Evolutionary conservation across 2,329 filamentous ascomycete genomes (phyloP).

Genomic region (Sporothrix pallida): DNA sequence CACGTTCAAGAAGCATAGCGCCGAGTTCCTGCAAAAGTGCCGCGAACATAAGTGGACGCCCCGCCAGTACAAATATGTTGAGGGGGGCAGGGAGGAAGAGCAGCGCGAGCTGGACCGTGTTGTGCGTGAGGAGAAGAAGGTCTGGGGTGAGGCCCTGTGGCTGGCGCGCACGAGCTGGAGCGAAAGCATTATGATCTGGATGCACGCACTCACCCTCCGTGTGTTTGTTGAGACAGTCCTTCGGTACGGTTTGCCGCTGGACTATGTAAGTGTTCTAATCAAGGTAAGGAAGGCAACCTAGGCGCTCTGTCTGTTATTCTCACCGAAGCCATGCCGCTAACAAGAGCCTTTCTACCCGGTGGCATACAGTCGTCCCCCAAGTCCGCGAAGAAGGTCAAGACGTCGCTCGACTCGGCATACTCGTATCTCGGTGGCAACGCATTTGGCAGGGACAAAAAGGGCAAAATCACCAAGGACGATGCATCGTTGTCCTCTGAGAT

Average conservation of each 20-base stretch:
- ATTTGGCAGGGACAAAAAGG: constrained; percentile 91
- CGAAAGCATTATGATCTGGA: constrained; percentile 94
- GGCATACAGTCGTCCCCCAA: constrained; percentile 76
- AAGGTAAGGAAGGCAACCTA: constrained; percentile 66
- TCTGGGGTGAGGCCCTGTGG: constrained; percentile 89
- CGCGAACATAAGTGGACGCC: constrained; percentile 94
- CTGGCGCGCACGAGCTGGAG: constrained; percentile 92
- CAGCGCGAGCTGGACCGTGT: constrained; percentile 83
- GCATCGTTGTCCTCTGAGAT: constrained; percentile 79
- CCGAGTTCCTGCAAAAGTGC: constrained; percentile 89
- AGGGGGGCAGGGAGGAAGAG: constrained; percentile 89
- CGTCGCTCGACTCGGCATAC: constrained; percentile 81
- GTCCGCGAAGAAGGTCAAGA: constrained; percentile 76
- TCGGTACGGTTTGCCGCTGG: constrained; percentile 87
- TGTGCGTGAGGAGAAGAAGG: constrained; percentile 82
- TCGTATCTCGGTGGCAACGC: constrained; percentile 95
- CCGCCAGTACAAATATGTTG: constrained; percentile 89
- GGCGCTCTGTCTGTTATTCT: too few relatives aligned
- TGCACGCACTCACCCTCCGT: constrained; percentile 86
- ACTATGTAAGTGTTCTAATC: constrained; percentile 84
- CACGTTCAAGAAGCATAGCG: constrained; percentile 87
- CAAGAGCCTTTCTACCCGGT: too few relatives aligned
- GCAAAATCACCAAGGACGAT: constrained; percentile 89
- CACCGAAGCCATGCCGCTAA: background rate
- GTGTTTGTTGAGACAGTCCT: constrained; percentile 99